Percentiles rank a stretch among this genome's conserved stretches.
phyloP scores from a whole-genome alignment of 2,329 filamentous ascomycete genomes.

The Grosmannia huntii region DNA sequence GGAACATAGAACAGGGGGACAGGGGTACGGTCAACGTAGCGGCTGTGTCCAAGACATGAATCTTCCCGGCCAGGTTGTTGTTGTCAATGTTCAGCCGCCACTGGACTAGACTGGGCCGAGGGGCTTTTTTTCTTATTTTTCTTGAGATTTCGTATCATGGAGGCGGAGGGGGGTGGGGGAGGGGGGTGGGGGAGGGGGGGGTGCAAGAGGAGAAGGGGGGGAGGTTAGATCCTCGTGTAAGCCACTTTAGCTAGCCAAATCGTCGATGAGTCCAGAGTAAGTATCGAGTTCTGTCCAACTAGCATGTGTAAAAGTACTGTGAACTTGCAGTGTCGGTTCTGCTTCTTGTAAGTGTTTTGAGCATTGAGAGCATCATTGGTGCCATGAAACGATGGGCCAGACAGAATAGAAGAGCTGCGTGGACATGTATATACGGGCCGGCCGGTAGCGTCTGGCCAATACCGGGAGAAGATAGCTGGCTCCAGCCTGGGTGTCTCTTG shows the following conservation, averaged over 20 bases:
- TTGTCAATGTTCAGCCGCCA: constrained; percentile 16
- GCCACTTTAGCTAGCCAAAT: not conserved
- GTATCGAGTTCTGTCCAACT: too few relatives aligned
- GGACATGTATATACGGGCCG: too few relatives aligned
- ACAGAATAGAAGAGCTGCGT: too few relatives aligned
- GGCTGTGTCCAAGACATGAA: constrained; percentile 15
- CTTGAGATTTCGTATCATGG: not conserved
- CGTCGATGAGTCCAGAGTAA: not conserved
- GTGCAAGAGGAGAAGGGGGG: not conserved
- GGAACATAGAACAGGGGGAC: constrained; percentile 1
- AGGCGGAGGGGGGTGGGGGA: not conserved
- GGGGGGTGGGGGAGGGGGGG: not conserved
- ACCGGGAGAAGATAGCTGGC: not conserved
- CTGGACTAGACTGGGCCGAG: constrained; percentile 9
- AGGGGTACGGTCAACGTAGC: constrained; percentile 9
- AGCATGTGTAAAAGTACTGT: not conserved
- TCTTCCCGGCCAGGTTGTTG: constrained; percentile 14
- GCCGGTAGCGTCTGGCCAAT: not conserved
- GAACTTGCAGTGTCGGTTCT: not conserved
- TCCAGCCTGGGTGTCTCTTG: not conserved
- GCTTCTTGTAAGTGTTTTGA: too few relatives aligned
- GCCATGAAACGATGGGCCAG: too few relatives aligned
- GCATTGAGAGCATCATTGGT: too few relatives aligned
- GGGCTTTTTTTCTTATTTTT: not conserved
- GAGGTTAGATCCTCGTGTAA: not conserved